Percentiles rank a stretch among this genome's conserved stretches.
These are phyloP conservation scores for Chlorociboria aeruginascens DNA, from an alignment of 495 filamentous ascomycete genomes.

Conservation along the genomic window DNA sequence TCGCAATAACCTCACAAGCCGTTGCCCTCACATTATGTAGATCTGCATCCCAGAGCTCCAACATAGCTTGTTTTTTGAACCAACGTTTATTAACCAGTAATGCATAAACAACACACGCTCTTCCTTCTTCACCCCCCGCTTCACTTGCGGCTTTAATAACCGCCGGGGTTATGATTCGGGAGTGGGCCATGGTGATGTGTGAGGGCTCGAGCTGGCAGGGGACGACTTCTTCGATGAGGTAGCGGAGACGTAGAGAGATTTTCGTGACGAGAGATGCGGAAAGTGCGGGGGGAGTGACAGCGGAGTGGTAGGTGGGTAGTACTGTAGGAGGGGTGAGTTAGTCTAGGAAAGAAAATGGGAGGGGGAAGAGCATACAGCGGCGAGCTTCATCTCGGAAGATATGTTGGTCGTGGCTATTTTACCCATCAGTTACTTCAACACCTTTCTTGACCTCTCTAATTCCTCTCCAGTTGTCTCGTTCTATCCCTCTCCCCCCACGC, in stretches of 20 bases:
- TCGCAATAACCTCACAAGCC: conserved; percentile 94
- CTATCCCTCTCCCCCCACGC: no score
- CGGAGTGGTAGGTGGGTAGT: conserved; percentile 47
- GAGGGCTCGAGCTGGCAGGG: conserved; percentile 73
- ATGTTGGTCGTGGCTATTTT: conserved; percentile 3
- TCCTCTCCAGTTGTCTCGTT: no score
- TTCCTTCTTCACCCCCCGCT: conserved; percentile 66
- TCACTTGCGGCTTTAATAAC: conserved; percentile 69
- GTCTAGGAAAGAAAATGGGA: neutral
- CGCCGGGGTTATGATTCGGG: conserved; percentile 64
- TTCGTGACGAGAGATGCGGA: conserved; percentile 66
- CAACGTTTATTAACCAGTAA: conserved; percentile 81
- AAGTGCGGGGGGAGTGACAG: conserved; percentile 46
- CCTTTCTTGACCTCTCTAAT: neutral
- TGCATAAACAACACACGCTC: conserved; percentile 63
- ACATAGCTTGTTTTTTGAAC: conserved; percentile 70
- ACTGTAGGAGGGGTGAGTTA: conserved; percentile 28
- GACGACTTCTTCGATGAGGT: conserved; percentile 80
- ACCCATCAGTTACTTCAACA: no score
- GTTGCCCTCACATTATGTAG: conserved; percentile 65
- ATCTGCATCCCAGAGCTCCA: conserved; percentile 86
- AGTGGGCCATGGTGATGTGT: conserved; percentile 65
- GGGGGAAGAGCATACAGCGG: conserved; percentile 6
- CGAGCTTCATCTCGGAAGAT: conserved; percentile 17
- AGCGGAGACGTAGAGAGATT: conserved; percentile 75